Percentiles rank a stretch among this genome's conserved stretches.
Evolutionary conservation across 2,329 filamentous ascomycete species (phyloP).

Genomic region (Hymenoscyphus fructigenus): DNA sequence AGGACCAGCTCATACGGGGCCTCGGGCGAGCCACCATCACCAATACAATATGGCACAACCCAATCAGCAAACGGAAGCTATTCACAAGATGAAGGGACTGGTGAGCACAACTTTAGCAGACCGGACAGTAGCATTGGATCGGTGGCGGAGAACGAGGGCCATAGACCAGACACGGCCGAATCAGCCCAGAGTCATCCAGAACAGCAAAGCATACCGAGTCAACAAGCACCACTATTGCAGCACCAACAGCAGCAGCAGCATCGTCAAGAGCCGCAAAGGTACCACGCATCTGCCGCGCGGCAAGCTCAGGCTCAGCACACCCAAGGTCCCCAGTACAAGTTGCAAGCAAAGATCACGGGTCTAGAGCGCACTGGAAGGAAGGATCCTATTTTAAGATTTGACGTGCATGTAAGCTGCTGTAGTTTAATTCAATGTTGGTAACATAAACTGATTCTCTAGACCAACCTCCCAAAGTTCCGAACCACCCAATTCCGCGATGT

Average conservation of each 20-base stretch:
- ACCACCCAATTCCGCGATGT: slow-evolving; percentile 99
- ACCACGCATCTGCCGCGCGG: slow-evolving; percentile 31
- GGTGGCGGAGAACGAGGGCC: slow-evolving; percentile 29
- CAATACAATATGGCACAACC: slow-evolving; percentile 29
- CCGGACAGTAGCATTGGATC: slow-evolving; percentile 31
- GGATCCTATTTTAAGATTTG: slow-evolving; percentile 90
- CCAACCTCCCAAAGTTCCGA: slow-evolving; percentile 95
- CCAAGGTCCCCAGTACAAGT: slow-evolving; percentile 70
- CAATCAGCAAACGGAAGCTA: slow-evolving; percentile 23
- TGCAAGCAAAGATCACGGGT: slow-evolving; percentile 93
- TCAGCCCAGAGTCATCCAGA: slow-evolving; percentile 28
- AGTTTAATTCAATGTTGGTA: not conserved
- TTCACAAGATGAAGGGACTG: slow-evolving; percentile 31
- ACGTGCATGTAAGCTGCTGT: slow-evolving; percentile 76
- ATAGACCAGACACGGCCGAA: slow-evolving; percentile 33
- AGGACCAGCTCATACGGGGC: slow-evolving; percentile 30
- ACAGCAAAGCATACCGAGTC: slow-evolving; percentile 25
- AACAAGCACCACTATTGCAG: slow-evolving; percentile 28
- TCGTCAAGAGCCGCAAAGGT: slow-evolving; percentile 37
- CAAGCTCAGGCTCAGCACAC: slow-evolving; percentile 39
- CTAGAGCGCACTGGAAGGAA: slow-evolving; percentile 93
- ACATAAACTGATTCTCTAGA: slow-evolving; percentile 53
- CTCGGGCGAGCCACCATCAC: slow-evolving; percentile 32
- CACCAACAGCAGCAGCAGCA: slow-evolving; percentile 15
- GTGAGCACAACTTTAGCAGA: slow-evolving; percentile 26